Evolutionary conservation across 768 basidiomycete genomes (phyloP), one percentile per base, ranked within the genome.

Genomic region (Tricholoma matsutake): DNA sequence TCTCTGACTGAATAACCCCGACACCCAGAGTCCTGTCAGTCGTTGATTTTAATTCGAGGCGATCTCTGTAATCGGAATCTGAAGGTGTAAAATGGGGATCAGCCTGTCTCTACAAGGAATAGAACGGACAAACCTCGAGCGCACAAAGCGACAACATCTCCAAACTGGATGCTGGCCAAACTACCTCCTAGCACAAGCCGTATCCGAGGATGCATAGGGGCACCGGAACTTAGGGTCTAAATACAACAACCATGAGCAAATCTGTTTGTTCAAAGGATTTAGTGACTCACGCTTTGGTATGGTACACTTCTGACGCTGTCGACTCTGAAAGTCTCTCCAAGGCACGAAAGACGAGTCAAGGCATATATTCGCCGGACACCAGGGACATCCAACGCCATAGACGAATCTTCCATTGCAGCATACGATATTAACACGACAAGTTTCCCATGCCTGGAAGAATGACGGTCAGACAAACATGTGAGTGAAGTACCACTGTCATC

Each of bases 61-160:
- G 84, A 65, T 91, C 88, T 60, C 82, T 79, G 67, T 86, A 93
- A 58, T 86, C 83, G 4, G 86, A 87, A 61, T 85, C 91, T 92
- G 59, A 28, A 61, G 11, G 57, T 47, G 31, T 43, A 35, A 20
- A 39, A 29, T 31, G 28, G 18, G 9, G 31, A 39, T 57, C 7
- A 60, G 32, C 35, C 7, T 53, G 25, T 54, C 41, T 47, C 34
- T 25, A 49, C 32, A 54, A 16, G 18, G 20, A 34, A 34, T 39
- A 8, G 16, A 29, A 31, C 6, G n/a, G 16, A 57, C 65, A 18
- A 56, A 90, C 91, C 83, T 75, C 83, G 79, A 54, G 89, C 82
- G 70, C 86, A 88, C 10, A 92, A 76, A 4, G 87, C 86, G 18
- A 91, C 84, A 1, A 89, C 85, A 71, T 92, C 90, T 29, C 89